phyloP scores from a whole-genome alignment of 2,329 filamentous ascomycete genomes.

The Exophiala lecanii-corni region DNA sequence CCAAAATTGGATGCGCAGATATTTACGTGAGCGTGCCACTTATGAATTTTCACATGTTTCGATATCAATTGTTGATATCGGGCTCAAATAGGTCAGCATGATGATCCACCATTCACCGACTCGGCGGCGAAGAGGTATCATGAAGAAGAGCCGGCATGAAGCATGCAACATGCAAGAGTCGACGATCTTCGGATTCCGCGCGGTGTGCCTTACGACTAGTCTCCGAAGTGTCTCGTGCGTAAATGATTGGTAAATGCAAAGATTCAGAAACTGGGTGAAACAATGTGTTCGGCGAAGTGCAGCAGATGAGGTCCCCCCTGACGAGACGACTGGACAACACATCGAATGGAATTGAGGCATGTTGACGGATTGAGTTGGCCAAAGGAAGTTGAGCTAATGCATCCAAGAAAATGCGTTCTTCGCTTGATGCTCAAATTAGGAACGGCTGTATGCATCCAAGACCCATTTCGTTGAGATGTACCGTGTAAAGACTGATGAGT shows the following conservation, averaged over 20 bases:
- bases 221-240: neutral
- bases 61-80: too few species aligned
- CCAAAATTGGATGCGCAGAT: too few species aligned
- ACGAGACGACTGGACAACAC: too few species aligned
- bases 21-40: too few species aligned
- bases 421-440: neutral
- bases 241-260: conserved; percentile 1
- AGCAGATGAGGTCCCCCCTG: neutral
- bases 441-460: neutral
- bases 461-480: neutral
- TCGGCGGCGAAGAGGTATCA: too few species aligned
- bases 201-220: neutral
- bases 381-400: neutral
- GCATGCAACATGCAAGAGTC: neutral
- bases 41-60: too few species aligned
- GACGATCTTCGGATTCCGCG: neutral
- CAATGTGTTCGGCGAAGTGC: neutral
- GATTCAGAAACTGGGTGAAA: neutral
- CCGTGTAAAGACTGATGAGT: neutral
- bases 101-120: too few species aligned
- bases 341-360: neutral
- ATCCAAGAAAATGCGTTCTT: neutral
- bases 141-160: neutral
- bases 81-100: too few species aligned
- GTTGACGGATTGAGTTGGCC: neutral